phyloP scores from a whole-genome alignment of 1,284 basidiomycete genomes.

The Violaceomyces palustris region DNA sequence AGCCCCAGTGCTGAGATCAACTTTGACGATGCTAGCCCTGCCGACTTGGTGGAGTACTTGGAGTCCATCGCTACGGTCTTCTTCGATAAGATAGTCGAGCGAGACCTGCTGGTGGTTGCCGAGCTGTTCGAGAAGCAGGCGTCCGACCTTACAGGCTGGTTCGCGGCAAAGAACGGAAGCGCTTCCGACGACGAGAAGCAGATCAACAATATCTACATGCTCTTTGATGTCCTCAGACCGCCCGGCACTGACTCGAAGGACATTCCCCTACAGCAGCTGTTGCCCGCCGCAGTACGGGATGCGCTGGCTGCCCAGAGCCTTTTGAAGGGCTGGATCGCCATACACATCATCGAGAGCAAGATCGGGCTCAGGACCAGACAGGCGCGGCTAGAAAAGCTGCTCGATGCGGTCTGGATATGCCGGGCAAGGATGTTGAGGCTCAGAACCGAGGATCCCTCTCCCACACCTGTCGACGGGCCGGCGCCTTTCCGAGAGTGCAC shows the following conservation, averaged over 20 bases:
- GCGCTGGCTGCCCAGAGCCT: slow-evolving; percentile 41
- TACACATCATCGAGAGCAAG: slow-evolving; percentile 42
- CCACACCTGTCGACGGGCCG: slow-evolving; percentile 2
- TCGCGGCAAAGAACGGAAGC: slow-evolving; percentile 11
- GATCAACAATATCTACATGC: slow-evolving; percentile 41
- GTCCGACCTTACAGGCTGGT: slow-evolving; percentile 33
- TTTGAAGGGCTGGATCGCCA: slow-evolving; percentile 43
- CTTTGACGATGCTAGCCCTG: slow-evolving; percentile 26
- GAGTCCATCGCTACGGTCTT: slow-evolving; percentile 45
- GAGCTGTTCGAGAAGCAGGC: slow-evolving; percentile 41
- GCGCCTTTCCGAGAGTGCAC: slow-evolving; percentile 38
- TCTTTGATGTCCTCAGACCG: slow-evolving; percentile 30
- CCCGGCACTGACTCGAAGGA: slow-evolving; percentile 5
- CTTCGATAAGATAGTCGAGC: slow-evolving; percentile 42
- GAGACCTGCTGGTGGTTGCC: slow-evolving; percentile 36
- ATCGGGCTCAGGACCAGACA: slow-evolving; percentile 41
- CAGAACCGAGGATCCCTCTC: slow-evolving; percentile 5
- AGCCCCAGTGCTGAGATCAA: slow-evolving; percentile 21
- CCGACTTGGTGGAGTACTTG: slow-evolving; percentile 42
- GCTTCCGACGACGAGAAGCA: slow-evolving; percentile 28
- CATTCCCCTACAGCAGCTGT: slow-evolving; percentile 18
- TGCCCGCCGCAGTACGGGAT: slow-evolving; percentile 36
- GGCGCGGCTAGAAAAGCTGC: slow-evolving; percentile 33
- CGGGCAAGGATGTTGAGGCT: slow-evolving; percentile 38
- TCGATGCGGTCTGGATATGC: slow-evolving; percentile 46